Evolutionary conservation across 192 early-diverging fungal species (phyloP), one percentile per base, ranked within the genome.

Genomic region (Jimgerdemannia lactiflua): DNA sequence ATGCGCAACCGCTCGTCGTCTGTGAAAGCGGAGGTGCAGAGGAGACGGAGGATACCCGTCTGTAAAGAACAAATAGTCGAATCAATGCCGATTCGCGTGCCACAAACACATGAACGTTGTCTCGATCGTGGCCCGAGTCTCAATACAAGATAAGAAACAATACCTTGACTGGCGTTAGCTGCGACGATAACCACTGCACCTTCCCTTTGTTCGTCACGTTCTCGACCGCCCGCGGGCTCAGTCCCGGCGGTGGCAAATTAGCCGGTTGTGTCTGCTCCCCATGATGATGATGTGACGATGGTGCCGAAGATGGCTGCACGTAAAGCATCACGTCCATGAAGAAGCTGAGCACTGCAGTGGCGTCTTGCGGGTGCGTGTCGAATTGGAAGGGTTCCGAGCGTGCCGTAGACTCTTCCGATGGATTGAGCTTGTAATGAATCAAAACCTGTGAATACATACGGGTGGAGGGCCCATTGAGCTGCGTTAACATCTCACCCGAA

Each of bases 141-240:
- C 29, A 29, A 29, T 1, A 29, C 29, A 29, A 29, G 29, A 29
- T 29, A 59, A 59, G 14, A 59, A 14, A 10, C 2, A 59, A 76
- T 40, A 71, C 77, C 69, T 84, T 79, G 7, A 77, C 67, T 39
- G 82, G 83, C 18, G 76, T 78, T 3, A 86, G 67, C 11, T 43
- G 43, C 4, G 73, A 59, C 18, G 76, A 66, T 4, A 73, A 67
- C 95, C 95, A 98, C 11, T 77, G 11, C 17, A 90, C 92, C 72
- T 95, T 96, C 19, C 88, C 87, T 39, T 87, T 84, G 77, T 95
- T 93, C 0, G 94, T 94, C 8, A 95, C 75, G 64, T 87, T 85
- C 3, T 82, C 77, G 6, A 92, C 76, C 2, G 87, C 86, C 10
- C 75, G 70, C 54, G 74, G 83, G 69, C 85, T 87, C 39, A 95